These are phyloP conservation scores for Anethum foeniculum DNA, from an alignment of 140 eudicot species.

Conservation along the genomic window DNA sequence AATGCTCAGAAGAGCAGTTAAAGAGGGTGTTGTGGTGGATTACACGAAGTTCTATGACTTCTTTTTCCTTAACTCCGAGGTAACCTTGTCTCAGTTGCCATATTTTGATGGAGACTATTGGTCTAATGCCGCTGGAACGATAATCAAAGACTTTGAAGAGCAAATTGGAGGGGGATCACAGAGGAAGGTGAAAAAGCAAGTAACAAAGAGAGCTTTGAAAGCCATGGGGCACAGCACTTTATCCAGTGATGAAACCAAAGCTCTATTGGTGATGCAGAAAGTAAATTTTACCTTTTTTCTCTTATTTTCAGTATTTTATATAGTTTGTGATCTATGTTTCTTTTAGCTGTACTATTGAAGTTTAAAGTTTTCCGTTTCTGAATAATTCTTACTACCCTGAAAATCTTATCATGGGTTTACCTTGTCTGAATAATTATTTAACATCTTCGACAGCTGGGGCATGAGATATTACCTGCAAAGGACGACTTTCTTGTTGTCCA, in stretches of 20 bases:
- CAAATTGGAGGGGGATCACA: conserved; percentile 39
- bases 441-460: conserved; percentile 49
- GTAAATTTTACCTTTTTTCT: conserved; percentile 21
- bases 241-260: conserved; percentile 48
- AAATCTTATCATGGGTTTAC: background rate
- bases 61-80: conserved; percentile 52
- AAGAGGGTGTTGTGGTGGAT: conserved; percentile 53
- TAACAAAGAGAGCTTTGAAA: conserved; percentile 53
- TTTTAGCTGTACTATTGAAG: background rate
- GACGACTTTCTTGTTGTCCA: conserved; percentile 62
- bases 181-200: conserved; percentile 31
- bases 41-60: conserved; percentile 51
- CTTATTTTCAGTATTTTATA: background rate
- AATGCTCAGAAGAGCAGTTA: conserved; percentile 59
- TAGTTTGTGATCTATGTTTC: background rate
- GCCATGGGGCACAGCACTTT: conserved; percentile 69
- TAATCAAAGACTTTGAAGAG: conserved; percentile 38
- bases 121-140: conserved; percentile 59
- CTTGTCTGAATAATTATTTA: background rate
- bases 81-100: conserved; percentile 84
- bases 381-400: background rate
- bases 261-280: conserved; percentile 72
- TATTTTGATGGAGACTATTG: conserved; percentile 88
- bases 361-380: background rate
- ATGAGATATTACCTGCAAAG: conserved; percentile 45